Base-by-base conservation (phyloP, 176 grass and related monocot genomes). In the Musa itinerans region DNA sequence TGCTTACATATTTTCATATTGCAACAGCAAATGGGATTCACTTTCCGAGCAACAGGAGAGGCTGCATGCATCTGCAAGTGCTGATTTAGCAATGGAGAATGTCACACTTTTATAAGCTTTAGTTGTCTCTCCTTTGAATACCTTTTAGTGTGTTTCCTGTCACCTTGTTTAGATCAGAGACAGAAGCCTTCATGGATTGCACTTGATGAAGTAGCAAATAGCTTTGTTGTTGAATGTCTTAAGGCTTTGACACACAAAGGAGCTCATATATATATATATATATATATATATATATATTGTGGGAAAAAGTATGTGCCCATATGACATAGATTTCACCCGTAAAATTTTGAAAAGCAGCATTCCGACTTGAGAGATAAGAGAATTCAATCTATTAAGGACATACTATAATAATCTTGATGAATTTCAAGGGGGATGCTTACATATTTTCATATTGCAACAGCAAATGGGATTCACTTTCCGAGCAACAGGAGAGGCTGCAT, bases 161-260 rank as follows among this genome's bases (percentile, higher is more conserved):
- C 54, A 74, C 71, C 77, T 81, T 89, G 27, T 79, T 83, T 83
- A 86, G 78, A 92, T 87, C 88, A 69, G 78, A 54, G 78, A 92
- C 85, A 2, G 72, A 79, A 63, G 80, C 86, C 43, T 86, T 85
- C 86, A 92, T 84, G 64, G 86, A 62, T 79, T 92, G 86, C 78
- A 99, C 87, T 83, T 99, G 95, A 84, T 89, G 88, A 56, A 92
- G 55, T 34, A 94, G 74, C 63, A 88, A 88, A 76, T 88, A 99
- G 82, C 79, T 92, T 67, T 89, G 83, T 20, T 24, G 90, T 55
- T 86, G 88, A 80, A 82, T 77, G 73, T 87, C 92, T 86, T 84
- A 53, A 84, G 80, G 77, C 56, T 62, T 58, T 73, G 87, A 71
- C 23, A 85, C 68, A 54, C 52, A 81, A 25, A 25, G 25, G 25